Evolutionary conservation across 495 filamentous ascomycete species (phyloP).

Genomic region (Hypoxylon perforatum): DNA sequence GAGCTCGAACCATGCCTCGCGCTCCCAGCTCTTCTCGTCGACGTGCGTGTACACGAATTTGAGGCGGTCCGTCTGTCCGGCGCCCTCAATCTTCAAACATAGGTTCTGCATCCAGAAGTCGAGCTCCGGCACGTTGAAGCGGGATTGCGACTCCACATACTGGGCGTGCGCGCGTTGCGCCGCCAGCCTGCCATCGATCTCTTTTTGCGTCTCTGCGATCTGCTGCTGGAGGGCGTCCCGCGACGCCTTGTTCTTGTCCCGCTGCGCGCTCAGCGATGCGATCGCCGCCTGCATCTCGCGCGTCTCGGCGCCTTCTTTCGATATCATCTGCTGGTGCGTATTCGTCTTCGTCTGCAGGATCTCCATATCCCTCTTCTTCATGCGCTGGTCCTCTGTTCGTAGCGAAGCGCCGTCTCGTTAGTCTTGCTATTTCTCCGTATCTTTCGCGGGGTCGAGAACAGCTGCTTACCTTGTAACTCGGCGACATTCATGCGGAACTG

Average conservation of each 20-base stretch:
- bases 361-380: conserved; percentile 88
- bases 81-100: conserved; percentile 89
- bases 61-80: conserved; percentile 82
- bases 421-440: neutral
- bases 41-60: conserved; percentile 94
- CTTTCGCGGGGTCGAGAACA: conserved; percentile 26
- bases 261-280: conserved; percentile 75
- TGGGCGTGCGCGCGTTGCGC: conserved; percentile 64
- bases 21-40: conserved; percentile 86
- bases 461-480: conserved; percentile 80
- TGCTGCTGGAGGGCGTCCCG: conserved; percentile 80
- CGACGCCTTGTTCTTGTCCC: conserved; percentile 76
- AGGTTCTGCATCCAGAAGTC: conserved; percentile 95
- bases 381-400: conserved; percentile 82
- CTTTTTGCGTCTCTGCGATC: conserved; percentile 80
- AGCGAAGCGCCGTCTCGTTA: too few relatives aligned
- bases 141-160: conserved; percentile 79
- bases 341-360: conserved; percentile 80
- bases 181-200: conserved; percentile 65
- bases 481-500: conserved; percentile 90
- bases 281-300: conserved; percentile 88
- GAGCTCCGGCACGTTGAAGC: conserved; percentile 89
- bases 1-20: conserved; percentile 93
- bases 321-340: conserved; percentile 80
- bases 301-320: conserved; percentile 88